Percentiles rank a stretch among this genome's conserved stretches.
Conservation (phyloP, 208 protist species). For the Leishmania braziliensis region DNA sequence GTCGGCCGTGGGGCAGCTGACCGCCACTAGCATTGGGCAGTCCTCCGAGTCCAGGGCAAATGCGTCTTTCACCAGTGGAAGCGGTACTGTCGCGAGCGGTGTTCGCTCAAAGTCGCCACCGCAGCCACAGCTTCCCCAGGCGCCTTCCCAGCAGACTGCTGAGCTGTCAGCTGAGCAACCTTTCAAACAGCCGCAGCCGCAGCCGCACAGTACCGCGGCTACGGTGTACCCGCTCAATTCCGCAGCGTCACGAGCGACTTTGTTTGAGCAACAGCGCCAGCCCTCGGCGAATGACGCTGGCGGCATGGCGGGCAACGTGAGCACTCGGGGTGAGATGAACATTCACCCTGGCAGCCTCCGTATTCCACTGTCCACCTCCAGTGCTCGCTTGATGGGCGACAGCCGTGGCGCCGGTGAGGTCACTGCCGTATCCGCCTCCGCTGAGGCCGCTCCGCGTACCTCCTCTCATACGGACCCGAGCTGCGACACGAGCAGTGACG, state of each 20-base stretch:
- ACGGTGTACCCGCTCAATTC: neutral
- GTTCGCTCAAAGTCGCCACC: too few relatives aligned
- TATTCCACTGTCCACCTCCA: neutral
- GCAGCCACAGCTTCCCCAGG: neutral
- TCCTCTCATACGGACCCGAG: neutral
- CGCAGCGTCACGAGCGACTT: conserved; percentile 1
- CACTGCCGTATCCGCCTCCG: neutral
- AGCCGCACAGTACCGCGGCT: neutral
- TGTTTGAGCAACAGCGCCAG: conserved; percentile 12
- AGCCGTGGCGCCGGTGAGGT: neutral
- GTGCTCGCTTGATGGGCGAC: neutral
- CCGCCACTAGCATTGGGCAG: neutral
- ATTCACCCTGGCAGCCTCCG: neutral
- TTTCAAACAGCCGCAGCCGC: neutral
- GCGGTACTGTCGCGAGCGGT: neutral
- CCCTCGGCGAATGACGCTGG: neutral
- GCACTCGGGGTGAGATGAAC: neutral
- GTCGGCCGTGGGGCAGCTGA: neutral
- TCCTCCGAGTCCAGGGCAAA: neutral
- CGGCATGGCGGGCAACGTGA: neutral
- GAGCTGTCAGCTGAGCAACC: neutral
- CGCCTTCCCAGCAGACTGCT: neutral
- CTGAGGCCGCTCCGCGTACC: neutral
- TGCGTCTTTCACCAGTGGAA: neutral
- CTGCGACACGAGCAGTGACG: neutral